A percentile compares a stretch with the other conserved stretches of the same genome.
Evolutionary conservation across 495 filamentous ascomycete genomes (phyloP).

Genomic region (Penicillium psychrofluorescens): DNA sequence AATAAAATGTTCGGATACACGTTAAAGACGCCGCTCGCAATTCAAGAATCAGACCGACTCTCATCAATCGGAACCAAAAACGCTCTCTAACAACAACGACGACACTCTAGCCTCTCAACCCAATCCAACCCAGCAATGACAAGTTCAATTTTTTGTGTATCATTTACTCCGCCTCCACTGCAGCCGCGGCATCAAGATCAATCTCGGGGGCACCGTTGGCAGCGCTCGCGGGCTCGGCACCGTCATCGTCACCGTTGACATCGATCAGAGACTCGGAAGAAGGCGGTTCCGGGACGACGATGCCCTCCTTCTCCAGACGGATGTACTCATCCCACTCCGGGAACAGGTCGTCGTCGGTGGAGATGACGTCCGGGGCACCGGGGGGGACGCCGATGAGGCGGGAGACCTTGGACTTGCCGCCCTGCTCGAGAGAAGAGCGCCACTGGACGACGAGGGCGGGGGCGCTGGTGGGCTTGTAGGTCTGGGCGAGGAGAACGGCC

Average conservation of each 20-base stretch:
- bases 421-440: conserved; percentile 73
- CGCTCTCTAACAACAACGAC: conserved; percentile 20
- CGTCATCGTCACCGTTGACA: conserved; percentile 32
- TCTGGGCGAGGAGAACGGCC: conserved; percentile 85
- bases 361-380: conserved; percentile 35
- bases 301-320: conserved; percentile 65
- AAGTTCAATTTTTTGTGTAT: conserved; percentile 1
- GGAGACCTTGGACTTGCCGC: conserved; percentile 74
- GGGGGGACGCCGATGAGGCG: conserved; percentile 79
- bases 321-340: conserved; percentile 93
- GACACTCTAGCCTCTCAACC: background rate
- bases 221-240: conserved; percentile 20
- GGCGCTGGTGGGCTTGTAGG: conserved; percentile 81
- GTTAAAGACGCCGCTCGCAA: conserved; percentile 28
- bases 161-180: conserved; percentile 18
- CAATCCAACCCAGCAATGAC: too few species aligned
- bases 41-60: conserved; percentile 16
- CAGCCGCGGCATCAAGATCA: conserved; percentile 8
- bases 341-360: conserved; percentile 85
- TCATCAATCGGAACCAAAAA: conserved; percentile 13
- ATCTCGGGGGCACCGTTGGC: conserved; percentile 29
- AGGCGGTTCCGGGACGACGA: conserved; percentile 25
- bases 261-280: conserved; percentile 44
- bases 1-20: conserved; percentile 19
- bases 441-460: conserved; percentile 61